phyloP scores from a whole-genome alignment of 768 basidiomycete genomes.

The Collybia nuda region DNA sequence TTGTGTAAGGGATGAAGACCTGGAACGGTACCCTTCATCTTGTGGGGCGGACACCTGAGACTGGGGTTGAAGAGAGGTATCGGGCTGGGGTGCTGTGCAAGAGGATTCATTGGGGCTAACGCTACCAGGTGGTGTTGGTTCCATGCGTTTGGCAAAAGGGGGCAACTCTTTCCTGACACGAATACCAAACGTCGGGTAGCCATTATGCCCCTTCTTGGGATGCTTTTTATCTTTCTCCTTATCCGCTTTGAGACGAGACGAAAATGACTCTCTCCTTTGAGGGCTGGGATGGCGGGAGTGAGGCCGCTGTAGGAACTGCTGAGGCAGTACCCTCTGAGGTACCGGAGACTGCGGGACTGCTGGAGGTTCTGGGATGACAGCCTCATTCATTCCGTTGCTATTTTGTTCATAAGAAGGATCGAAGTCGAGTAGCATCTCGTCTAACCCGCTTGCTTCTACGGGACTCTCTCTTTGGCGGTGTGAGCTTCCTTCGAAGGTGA shows the following conservation, averaged over 20 bases:
- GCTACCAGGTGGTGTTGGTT: not conserved
- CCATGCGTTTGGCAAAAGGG: too few species aligned
- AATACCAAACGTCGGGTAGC: slow-evolving; percentile 44
- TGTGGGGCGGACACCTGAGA: not conserved
- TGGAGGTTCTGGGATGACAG: not conserved
- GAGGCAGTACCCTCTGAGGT: not conserved
- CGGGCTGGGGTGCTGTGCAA: too few species aligned
- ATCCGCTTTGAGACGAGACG: not conserved
- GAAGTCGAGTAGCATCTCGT: slow-evolving; percentile 2
- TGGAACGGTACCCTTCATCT: slow-evolving; percentile 18
- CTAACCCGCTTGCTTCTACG: not conserved
- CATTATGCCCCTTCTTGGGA: slow-evolving; percentile 31
- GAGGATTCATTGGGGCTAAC: too few species aligned
- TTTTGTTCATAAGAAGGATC: not conserved
- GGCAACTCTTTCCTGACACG: slow-evolving; percentile 39
- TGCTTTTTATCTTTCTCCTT: slow-evolving; percentile 38
- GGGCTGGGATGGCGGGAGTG: not conserved
- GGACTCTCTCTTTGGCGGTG: not conserved
- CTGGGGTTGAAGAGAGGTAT: too few species aligned
- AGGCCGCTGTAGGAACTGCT: slow-evolving; percentile 5
- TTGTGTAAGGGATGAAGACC: slow-evolving; percentile 21
- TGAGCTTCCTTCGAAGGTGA: not conserved
- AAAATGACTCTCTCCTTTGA: not conserved
- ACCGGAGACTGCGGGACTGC: not conserved
- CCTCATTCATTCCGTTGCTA: slow-evolving; percentile 2